These are phyloP conservation scores for Saccharum spontaneum DNA, from an alignment of 176 grass and related monocot genomes.

Conservation along the genomic window DNA sequence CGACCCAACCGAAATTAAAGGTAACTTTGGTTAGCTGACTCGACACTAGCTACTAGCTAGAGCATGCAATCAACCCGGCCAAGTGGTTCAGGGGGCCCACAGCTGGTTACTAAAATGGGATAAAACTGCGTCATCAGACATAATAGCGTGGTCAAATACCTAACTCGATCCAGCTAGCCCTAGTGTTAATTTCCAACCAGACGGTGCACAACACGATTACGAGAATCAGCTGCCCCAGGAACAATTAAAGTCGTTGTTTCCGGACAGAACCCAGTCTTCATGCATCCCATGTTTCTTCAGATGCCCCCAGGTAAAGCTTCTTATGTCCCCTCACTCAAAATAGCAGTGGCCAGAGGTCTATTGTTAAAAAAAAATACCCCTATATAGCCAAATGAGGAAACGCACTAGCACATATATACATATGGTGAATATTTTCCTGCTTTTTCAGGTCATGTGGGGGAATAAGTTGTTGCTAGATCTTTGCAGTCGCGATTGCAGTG, in stretches of 20 bases:
- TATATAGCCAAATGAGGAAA: constrained; percentile 32
- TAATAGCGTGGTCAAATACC: constrained; percentile 23
- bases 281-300: constrained; percentile 17
- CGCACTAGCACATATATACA: constrained; percentile 5
- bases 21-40: constrained; percentile 17
- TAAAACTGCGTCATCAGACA: background rate
- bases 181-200: constrained; percentile 6
- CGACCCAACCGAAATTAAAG: background rate
- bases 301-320: constrained; percentile 7
- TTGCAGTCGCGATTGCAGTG: constrained; percentile 3
- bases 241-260: constrained; percentile 13
- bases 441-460: background rate
- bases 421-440: background rate
- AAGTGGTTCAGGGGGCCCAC: background rate
- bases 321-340: constrained; percentile 3
- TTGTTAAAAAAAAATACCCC: constrained; percentile 1
- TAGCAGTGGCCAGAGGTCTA: constrained; percentile 2
- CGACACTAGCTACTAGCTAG: background rate
- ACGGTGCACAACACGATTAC: constrained; percentile 12
- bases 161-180: background rate
- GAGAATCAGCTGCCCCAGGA: constrained; percentile 14
- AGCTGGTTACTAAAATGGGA: background rate
- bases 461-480: background rate
- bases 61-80: background rate
- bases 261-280: constrained; percentile 35